Percentiles rank a stretch among this genome's conserved stretches.
Evolutionary conservation across 176 grass and related monocot species (phyloP).

Genomic region (Hordeum vulgare): MorexV3_pseudomolecules_assembly NC_058523.1:475879799-475880298

Average conservation of each 20-base stretch:
- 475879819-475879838: constrained; percentile 27
- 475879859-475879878: not conserved
- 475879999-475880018: not conserved
- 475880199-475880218: not conserved
- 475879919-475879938: not conserved
- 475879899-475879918: constrained; percentile 13
- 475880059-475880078: not conserved
- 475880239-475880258: not conserved
- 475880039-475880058: not conserved
- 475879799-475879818: constrained; percentile 27
- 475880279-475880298: too few species aligned
- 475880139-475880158: not conserved
- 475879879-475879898: constrained; percentile 32
- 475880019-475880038: not conserved
- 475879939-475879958: not conserved
- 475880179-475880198: not conserved
- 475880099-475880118: not conserved
- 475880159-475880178: not conserved
- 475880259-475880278: not conserved
- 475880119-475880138: not conserved
- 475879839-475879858: constrained; percentile 18
- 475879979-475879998: not conserved
- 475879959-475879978: not conserved
- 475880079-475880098: not conserved
- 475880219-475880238: not conserved